A percentile compares a stretch with the other conserved stretches of the same genome.
Conservation (phyloP, 1,139 yeast genomes). For the Yamadazyma blattariae region DNA sequence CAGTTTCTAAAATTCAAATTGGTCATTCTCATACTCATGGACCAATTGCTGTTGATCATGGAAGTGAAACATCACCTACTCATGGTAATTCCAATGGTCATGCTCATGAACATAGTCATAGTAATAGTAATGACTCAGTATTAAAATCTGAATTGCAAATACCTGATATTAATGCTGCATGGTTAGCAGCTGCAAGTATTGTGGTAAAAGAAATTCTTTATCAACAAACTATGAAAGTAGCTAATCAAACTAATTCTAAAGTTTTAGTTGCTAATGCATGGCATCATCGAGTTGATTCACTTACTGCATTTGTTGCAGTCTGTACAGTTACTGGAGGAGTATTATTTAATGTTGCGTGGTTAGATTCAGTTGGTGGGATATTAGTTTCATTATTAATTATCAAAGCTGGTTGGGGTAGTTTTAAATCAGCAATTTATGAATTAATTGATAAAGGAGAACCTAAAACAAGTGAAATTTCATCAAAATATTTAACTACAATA, state of each 20-base stretch:
- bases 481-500: slow-evolving; percentile 23
- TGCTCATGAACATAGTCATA: slow-evolving; percentile 19
- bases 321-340: slow-evolving; percentile 86
- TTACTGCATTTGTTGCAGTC: slow-evolving; percentile 89
- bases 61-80: slow-evolving; percentile 2
- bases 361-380: slow-evolving; percentile 90
- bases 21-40: slow-evolving; percentile 54
- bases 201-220: slow-evolving; percentile 83
- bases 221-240: slow-evolving; percentile 77
- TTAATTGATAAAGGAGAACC: slow-evolving; percentile 60
- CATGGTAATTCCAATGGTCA: too few species aligned
- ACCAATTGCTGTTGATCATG: too few species aligned
- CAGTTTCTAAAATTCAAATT: slow-evolving; percentile 43
- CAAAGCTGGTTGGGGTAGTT: slow-evolving; percentile 80
- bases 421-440: slow-evolving; percentile 67
- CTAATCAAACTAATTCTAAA: slow-evolving; percentile 73
- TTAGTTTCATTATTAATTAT: slow-evolving; percentile 78
- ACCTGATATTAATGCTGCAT: slow-evolving; percentile 87
- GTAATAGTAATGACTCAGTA: slow-evolving; percentile 34
- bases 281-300: slow-evolving; percentile 96
- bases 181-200: slow-evolving; percentile 91
- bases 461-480: slow-evolving; percentile 27
- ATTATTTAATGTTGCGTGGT: slow-evolving; percentile 71
- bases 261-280: slow-evolving; percentile 96
- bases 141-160: slow-evolving; percentile 20